Evolutionary conservation across 2,329 filamentous ascomycete species (phyloP), one percentile per base, ranked within the genome.

Genomic region (Cladosporium sp.): DNA sequence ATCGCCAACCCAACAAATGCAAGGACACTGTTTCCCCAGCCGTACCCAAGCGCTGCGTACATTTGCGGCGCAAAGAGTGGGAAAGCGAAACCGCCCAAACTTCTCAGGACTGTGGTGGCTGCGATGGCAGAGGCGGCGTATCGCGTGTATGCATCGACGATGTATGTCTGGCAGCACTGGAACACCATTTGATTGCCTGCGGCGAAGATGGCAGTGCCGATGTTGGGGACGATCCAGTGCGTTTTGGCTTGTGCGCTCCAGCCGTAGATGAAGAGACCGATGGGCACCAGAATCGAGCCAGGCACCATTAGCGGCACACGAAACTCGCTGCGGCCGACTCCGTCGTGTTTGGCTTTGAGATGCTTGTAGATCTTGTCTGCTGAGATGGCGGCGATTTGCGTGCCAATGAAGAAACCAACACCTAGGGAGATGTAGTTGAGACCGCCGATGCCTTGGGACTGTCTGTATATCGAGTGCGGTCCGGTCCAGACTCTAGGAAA

Each of bases 161-260:
- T 72, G 57, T 85, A 85, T 3, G 79, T 81, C 43, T 82, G 78
- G 38, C 79, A 74, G 27, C 77, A 77, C 61, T 79, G 78, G 54
- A 82, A 84, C 0, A 74, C 70, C 0, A 78, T 69, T 40, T 82
- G 77, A 47, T 79, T 74, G 0, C 79, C 80, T 1, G 73, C 65
- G 0, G 78, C 77, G 15, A 82, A 76, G 3, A 81, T 69, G 0
- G 71, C 68, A 2, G 78, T 77, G 1, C 80, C 82, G 30, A 84
- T 70, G 52, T 84, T 80, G 0, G 80, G 79, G 4, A 81, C 69
- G 38, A 83, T 78, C 78, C 79, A 84, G 57, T 80, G 77, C 2
- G 71, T 65, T 1, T 70, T 60, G 27, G 72, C 68, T 42, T 82
- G 68, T 0, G 78, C 78, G 2, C 72, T 69, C 78, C 79, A 83